phyloP scores from a whole-genome alignment of 179 eudicot genomes.

The Amaranthus tricolor region DNA sequence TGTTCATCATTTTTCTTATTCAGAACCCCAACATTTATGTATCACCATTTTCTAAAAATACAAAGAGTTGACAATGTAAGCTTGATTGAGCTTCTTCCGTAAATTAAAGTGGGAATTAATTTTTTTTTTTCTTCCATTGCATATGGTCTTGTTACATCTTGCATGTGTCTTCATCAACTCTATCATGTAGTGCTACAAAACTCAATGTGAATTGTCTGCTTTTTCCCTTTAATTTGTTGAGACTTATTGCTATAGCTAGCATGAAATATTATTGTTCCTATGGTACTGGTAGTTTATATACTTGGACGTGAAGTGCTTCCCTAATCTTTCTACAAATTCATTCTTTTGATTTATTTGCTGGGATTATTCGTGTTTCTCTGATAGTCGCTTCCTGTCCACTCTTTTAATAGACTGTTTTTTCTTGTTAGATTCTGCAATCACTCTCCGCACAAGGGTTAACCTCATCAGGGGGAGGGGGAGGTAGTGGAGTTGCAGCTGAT shows the following conservation, averaged over 20 bases:
- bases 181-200: not conserved
- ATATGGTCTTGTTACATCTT: not conserved
- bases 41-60: too few relatives aligned
- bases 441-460: constrained; percentile 81
- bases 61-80: not conserved
- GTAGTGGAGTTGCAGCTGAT: constrained; percentile 50
- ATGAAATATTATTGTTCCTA: not conserved
- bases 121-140: not conserved
- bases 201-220: not conserved
- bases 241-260: not conserved
- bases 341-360: not conserved
- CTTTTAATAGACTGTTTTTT: not conserved
- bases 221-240: not conserved
- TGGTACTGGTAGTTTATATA: too few relatives aligned
- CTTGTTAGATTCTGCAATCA: constrained; percentile 69
- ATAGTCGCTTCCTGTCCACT: not conserved
- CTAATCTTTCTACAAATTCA: not conserved
- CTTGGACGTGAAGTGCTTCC: too few relatives aligned
- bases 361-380: not conserved
- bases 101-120: not conserved
- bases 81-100: not conserved
- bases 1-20: too few relatives aligned
- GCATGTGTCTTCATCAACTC: not conserved
- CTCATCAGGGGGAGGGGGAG: constrained; percentile 80
- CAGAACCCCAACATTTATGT: too few relatives aligned